Conservation (phyloP, 2,329 filamentous ascomycete species). For the Tolypocladium nubicola region DNA sequence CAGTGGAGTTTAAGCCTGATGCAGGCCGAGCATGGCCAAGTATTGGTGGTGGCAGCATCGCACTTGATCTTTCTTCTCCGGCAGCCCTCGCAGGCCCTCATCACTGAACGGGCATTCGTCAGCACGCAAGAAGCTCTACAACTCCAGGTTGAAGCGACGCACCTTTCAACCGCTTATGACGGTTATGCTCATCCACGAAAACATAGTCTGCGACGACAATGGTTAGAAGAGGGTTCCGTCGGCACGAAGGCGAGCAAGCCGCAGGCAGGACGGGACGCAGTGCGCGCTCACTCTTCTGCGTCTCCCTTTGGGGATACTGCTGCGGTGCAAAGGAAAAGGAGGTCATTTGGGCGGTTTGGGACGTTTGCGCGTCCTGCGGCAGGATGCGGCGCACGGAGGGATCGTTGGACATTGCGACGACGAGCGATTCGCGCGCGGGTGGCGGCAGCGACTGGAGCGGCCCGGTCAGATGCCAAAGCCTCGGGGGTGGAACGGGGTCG, state of each 20-base stretch:
- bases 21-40: slow-evolving; percentile 94
- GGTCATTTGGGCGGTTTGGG: slow-evolving; percentile 48
- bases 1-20: slow-evolving; percentile 87
- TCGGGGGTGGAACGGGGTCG: background rate
- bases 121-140: background rate
- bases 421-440: background rate
- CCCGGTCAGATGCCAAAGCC: background rate
- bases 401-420: slow-evolving; percentile 48
- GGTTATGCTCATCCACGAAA: slow-evolving; percentile 97
- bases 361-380: slow-evolving; percentile 42
- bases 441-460: background rate
- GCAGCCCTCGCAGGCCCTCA: slow-evolving; percentile 95
- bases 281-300: slow-evolving; percentile 66
- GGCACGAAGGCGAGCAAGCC: background rate
- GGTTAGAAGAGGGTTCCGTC: slow-evolving; percentile 16
- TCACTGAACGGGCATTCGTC: slow-evolving; percentile 47
- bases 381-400: slow-evolving; percentile 49
- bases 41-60: slow-evolving; percentile 92
- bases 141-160: slow-evolving; percentile 13
- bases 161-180: slow-evolving; percentile 95
- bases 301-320: slow-evolving; percentile 49
- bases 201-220: slow-evolving; percentile 68
- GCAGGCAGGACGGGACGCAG: background rate
- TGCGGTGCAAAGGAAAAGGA: slow-evolving; percentile 66
- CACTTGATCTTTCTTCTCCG: slow-evolving; percentile 95